Conservation (phyloP, 768 basidiomycete genomes). For the Sporobolomyces roseus region DNA sequence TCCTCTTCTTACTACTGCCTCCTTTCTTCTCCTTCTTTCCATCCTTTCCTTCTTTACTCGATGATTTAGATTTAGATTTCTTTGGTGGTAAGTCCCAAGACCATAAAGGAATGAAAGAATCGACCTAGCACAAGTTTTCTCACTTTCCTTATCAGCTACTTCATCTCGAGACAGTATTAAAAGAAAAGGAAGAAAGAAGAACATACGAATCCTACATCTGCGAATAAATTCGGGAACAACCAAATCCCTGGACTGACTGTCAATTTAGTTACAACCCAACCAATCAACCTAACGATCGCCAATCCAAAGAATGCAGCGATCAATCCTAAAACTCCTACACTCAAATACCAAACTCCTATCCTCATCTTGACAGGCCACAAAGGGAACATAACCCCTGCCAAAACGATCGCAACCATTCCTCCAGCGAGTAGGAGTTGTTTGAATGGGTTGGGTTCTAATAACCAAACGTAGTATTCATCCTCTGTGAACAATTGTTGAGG, state of each 20-base stretch:
- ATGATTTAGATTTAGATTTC: slow-evolving; percentile 1
- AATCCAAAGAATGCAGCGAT: slow-evolving; percentile 86
- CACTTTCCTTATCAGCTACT: too few relatives aligned
- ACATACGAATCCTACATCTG: slow-evolving; percentile 96
- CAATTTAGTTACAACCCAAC: slow-evolving; percentile 88
- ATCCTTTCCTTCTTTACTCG: slow-evolving; percentile 2
- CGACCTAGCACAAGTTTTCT: slow-evolving; percentile 79
- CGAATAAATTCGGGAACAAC: slow-evolving; percentile 97
- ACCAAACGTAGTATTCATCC: slow-evolving; percentile 91
- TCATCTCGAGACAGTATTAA: slow-evolving; percentile 7
- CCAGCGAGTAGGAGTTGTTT: slow-evolving; percentile 85
- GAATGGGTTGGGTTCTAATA: slow-evolving; percentile 91
- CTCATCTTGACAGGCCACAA: slow-evolving; percentile 92
- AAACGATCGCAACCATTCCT: slow-evolving; percentile 86
- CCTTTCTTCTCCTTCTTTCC: slow-evolving; percentile 5
- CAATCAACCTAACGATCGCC: slow-evolving; percentile 82
- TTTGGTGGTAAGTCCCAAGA: slow-evolving; percentile 82
- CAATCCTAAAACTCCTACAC: slow-evolving; percentile 77
- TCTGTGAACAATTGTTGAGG: slow-evolving; percentile 71
- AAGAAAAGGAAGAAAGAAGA: neutral
- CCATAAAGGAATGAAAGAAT: slow-evolving; percentile 94
- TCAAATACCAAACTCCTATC: slow-evolving; percentile 91
- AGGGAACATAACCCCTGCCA: slow-evolving; percentile 98
- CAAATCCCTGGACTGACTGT: slow-evolving; percentile 87
- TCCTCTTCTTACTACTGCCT: too few relatives aligned